phyloP scores from a whole-genome alignment of 2,329 filamentous ascomycete species.

The Fusarium albosuccineum region DNA sequence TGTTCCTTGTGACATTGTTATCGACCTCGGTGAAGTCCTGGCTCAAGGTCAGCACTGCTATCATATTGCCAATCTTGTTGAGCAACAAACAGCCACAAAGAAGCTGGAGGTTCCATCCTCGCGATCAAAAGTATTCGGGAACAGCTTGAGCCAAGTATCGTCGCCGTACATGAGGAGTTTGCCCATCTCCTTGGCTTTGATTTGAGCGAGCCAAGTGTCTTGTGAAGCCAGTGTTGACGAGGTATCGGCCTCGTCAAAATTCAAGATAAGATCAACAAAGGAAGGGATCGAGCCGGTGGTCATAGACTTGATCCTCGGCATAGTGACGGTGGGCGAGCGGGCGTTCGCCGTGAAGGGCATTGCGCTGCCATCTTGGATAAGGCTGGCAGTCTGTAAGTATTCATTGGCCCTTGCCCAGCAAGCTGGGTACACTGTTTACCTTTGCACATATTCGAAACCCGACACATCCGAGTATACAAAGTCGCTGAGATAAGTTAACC shows the following conservation, averaged over 20 bases:
- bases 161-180: slow-evolving; percentile 96
- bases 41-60: slow-evolving; percentile 7
- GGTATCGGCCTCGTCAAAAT: slow-evolving; percentile 94
- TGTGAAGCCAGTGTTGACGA: slow-evolving; percentile 88
- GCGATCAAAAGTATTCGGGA: slow-evolving; percentile 88
- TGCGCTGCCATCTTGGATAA: slow-evolving; percentile 86
- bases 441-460: slow-evolving; percentile 89
- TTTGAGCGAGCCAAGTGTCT: slow-evolving; percentile 96
- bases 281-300: slow-evolving; percentile 98
- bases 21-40: slow-evolving; percentile 99
- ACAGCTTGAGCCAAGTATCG: slow-evolving; percentile 98
- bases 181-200: slow-evolving; percentile 78
- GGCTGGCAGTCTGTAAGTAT: slow-evolving; percentile 61
- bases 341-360: slow-evolving; percentile 96
- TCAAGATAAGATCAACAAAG: slow-evolving; percentile 96
- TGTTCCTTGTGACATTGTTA: slow-evolving; percentile 94
- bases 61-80: neutral
- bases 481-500: slow-evolving; percentile 69
- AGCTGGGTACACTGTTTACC: slow-evolving; percentile 62
- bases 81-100: slow-evolving; percentile 88
- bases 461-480: slow-evolving; percentile 89
- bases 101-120: slow-evolving; percentile 96
- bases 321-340: slow-evolving; percentile 96
- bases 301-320: slow-evolving; percentile 97
- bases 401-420: neutral